Evolutionary conservation across 2,329 filamentous ascomycete genomes (phyloP).

Genomic region (Alternaria atra): DNA sequence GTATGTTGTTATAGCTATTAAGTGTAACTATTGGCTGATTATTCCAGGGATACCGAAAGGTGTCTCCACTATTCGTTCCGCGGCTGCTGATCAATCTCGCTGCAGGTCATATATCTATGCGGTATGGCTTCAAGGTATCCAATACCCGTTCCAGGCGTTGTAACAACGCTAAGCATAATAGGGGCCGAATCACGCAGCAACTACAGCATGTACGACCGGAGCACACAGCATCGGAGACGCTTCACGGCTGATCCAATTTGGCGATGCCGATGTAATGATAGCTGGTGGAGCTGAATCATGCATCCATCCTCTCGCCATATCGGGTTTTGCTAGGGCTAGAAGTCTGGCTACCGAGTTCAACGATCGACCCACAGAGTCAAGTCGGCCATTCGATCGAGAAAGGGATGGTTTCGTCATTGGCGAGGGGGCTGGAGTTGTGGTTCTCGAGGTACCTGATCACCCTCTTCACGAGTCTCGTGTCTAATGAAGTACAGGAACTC

Average conservation of each 20-base stretch:
- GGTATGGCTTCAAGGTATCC: conserved; percentile 75
- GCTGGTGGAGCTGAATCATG: conserved; percentile 96
- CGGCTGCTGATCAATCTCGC: conserved; percentile 93
- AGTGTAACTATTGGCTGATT: conserved; percentile 5
- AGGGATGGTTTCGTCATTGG: conserved; percentile 90
- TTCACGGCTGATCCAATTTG: conserved; percentile 87
- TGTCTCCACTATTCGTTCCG: conserved; percentile 93
- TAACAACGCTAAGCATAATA: conserved; percentile 43
- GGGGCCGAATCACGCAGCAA: conserved; percentile 91
- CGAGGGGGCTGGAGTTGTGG: conserved; percentile 86
- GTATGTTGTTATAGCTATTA: conserved; percentile 59
- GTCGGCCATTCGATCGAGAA: conserved; percentile 84
- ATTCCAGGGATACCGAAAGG: conserved; percentile 83
- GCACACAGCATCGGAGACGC: conserved; percentile 95
- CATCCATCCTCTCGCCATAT: conserved; percentile 91
- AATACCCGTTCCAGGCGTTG: no score
- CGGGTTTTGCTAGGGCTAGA: conserved; percentile 87
- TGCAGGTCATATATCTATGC: conserved; percentile 94
- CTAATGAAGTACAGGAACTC: conserved; percentile 65
- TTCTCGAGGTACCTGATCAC: conserved; percentile 71
- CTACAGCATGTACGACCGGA: conserved; percentile 95
- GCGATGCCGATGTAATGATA: conserved; percentile 93
- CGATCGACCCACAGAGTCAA: conserved; percentile 72
- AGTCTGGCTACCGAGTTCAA: conserved; percentile 87
- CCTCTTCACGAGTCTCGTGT: not conserved